Conservation (phyloP, 1,284 basidiomycete genomes). For the Marasmius sp. region DNA sequence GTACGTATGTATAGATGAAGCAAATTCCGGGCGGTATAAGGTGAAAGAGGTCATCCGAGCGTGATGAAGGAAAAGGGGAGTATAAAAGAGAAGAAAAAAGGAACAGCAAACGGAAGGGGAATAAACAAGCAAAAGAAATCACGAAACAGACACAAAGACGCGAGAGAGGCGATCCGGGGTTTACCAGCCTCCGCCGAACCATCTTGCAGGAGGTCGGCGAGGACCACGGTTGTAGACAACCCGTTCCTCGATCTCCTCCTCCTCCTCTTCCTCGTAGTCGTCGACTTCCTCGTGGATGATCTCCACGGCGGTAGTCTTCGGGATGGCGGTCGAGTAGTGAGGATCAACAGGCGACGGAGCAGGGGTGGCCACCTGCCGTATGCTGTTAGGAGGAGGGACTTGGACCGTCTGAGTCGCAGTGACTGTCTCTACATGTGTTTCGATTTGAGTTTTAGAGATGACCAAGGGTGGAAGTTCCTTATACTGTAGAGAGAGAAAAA, state of each 20-base stretch:
- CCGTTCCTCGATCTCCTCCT: slow-evolving; percentile 24
- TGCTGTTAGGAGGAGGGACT: slow-evolving; percentile 74
- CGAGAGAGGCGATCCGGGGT: slow-evolving; percentile 18
- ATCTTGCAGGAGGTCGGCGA: slow-evolving; percentile 36
- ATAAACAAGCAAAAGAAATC: slow-evolving; percentile 19
- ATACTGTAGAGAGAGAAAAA: slow-evolving; percentile 34
- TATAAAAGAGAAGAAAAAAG: slow-evolving; percentile 6
- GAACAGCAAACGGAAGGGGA: slow-evolving; percentile 16
- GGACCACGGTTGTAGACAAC: slow-evolving; percentile 31
- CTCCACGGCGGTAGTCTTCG: slow-evolving; percentile 70
- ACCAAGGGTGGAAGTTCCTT: slow-evolving; percentile 65
- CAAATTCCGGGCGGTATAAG: slow-evolving; percentile 11
- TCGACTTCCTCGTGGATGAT: slow-evolving; percentile 60
- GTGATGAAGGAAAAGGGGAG: not conserved
- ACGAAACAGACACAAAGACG: slow-evolving; percentile 16
- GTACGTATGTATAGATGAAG: slow-evolving; percentile 4
- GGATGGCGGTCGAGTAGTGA: slow-evolving; percentile 54
- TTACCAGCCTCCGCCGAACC: slow-evolving; percentile 40
- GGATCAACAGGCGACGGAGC: slow-evolving; percentile 61
- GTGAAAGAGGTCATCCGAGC: slow-evolving; percentile 6
- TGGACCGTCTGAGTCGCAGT: slow-evolving; percentile 64
- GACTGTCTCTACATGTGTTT: slow-evolving; percentile 65
- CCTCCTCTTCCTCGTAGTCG: slow-evolving; percentile 24
- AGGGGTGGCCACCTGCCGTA: slow-evolving; percentile 71
- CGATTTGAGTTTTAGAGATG: slow-evolving; percentile 64